Conservation (phyloP, 208 protist genomes). For the Wallacemonas sp. region DNA sequence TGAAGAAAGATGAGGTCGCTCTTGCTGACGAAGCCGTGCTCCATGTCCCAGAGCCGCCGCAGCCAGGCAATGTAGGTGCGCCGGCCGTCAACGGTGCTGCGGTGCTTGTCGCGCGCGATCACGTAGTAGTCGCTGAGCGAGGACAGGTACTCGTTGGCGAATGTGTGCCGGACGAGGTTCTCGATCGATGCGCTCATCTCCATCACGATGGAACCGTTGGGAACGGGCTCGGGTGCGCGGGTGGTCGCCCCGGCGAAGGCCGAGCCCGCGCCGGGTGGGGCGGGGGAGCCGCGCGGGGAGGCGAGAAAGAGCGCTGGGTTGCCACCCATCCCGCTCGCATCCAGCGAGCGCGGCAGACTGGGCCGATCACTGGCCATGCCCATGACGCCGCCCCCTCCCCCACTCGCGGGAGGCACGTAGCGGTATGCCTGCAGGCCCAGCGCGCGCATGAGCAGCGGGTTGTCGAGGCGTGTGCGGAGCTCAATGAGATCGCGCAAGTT, state of each 20-base stretch:
- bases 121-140: conserved; percentile 50
- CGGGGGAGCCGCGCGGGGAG: too few species aligned
- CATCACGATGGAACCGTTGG: conserved; percentile 45
- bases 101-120: conserved; percentile 30
- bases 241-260: too few species aligned
- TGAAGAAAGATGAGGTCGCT: conserved; percentile 40
- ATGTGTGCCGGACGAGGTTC: conserved; percentile 39
- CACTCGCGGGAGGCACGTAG: neutral
- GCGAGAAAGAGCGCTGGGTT: neutral
- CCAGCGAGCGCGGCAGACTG: neutral
- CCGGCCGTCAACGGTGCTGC: conserved; percentile 27
- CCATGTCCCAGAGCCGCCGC: conserved; percentile 33
- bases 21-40: conserved; percentile 38
- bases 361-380: conserved; percentile 21
- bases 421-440: conserved; percentile 35
- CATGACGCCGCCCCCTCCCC: conserved; percentile 11
- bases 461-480: conserved; percentile 53
- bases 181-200: conserved; percentile 35
- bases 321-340: neutral
- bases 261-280: too few species aligned
- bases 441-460: conserved; percentile 29
- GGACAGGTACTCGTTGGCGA: conserved; percentile 44
- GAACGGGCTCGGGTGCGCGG: neutral
- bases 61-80: conserved; percentile 61
- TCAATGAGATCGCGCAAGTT: conserved; percentile 43